phyloP scores from a whole-genome alignment of 1,284 basidiomycete genomes.

The Tremellales sp. region DNA sequence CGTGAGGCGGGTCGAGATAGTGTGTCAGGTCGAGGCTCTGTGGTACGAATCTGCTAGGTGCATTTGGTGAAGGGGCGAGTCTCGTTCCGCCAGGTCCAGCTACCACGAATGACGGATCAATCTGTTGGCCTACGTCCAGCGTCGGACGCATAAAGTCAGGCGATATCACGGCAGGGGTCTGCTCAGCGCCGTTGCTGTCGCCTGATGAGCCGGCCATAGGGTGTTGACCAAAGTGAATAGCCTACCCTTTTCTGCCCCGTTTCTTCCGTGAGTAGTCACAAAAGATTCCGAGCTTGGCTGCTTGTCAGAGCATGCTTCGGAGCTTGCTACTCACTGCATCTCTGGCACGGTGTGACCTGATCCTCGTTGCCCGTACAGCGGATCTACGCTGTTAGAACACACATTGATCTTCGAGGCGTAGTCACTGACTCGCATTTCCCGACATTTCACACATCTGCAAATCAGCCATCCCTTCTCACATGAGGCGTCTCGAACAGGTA shows the following conservation, averaged over 20 bases:
- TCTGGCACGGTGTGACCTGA: not conserved
- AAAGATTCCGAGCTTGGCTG: not conserved
- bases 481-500: not conserved
- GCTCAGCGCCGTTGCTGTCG: no score
- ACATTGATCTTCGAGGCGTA: not conserved
- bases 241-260: not conserved
- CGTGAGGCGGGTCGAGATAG: not conserved
- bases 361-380: not conserved
- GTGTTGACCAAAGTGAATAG: no score
- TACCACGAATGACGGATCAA: no score
- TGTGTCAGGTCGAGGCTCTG: not conserved
- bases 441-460: not conserved
- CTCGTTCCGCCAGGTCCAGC: no score
- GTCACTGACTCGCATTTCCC: not conserved
- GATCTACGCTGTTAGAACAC: not conserved
- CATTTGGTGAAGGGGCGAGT: no score
- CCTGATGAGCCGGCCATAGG: no score
- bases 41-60: not conserved
- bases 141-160: no score
- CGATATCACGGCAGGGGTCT: no score
- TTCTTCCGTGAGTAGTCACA: not conserved
- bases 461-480: not conserved
- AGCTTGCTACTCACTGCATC: not conserved
- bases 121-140: no score
- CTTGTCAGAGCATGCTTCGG: not conserved